These are phyloP conservation scores for Prinsepia uniflora DNA, from an alignment of 306 rosid species.

Conservation along the genomic window DNA sequence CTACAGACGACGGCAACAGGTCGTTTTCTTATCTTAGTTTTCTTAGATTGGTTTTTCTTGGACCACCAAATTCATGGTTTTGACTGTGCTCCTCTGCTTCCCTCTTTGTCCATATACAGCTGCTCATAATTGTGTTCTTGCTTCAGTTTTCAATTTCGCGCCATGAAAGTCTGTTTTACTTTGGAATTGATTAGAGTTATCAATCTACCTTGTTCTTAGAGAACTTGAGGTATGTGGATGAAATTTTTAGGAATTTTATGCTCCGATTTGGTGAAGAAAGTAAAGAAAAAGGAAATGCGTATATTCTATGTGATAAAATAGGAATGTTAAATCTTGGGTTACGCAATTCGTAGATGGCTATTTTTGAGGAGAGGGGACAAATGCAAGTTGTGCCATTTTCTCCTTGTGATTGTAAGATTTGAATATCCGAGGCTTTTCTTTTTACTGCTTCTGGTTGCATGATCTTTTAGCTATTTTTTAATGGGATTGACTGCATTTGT, in stretches of 20 bases:
- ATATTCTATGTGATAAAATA: neutral
- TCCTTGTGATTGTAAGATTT: neutral
- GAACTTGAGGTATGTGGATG: conserved; percentile 22
- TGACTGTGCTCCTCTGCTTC: conserved; percentile 20
- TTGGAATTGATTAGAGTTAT: conserved; percentile 3
- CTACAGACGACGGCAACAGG: conserved; percentile 23
- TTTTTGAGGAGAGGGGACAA: neutral
- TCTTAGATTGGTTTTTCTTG: conserved; percentile 37
- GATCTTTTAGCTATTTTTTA: neutral
- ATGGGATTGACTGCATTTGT: neutral
- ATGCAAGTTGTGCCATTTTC: neutral
- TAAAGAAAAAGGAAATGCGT: no score
- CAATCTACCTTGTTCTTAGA: conserved; percentile 22
- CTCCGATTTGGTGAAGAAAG: neutral
- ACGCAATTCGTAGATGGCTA: neutral
- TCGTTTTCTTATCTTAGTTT: conserved; percentile 48
- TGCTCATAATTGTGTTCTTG: conserved; percentile 21
- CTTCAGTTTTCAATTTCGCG: conserved; percentile 21
- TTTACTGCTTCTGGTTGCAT: neutral
- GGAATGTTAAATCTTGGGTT: neutral
- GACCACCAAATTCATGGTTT: conserved; percentile 51
- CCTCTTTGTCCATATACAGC: conserved; percentile 30
- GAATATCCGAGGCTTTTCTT: neutral
- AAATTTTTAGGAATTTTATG: conserved; percentile 26
- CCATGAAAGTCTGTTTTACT: neutral